A percentile compares a stretch with the other conserved stretches of the same genome.
Conservation (phyloP, 768 basidiomycete species). For the Mrakia blollopis region DNA sequence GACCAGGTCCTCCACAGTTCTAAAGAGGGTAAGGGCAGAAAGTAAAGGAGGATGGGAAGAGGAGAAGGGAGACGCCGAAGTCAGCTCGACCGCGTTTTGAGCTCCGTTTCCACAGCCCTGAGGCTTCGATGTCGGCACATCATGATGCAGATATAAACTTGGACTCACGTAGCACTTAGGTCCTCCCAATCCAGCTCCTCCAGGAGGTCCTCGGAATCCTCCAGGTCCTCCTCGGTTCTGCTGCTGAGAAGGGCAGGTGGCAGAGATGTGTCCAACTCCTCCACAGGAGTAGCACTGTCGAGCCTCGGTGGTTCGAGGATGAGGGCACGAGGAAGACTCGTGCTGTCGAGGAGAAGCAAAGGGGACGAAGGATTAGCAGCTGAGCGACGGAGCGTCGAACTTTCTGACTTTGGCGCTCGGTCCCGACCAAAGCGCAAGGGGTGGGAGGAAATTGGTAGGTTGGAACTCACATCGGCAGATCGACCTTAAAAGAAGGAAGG, state of each 20-base stretch:
- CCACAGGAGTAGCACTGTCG: constrained; percentile 23
- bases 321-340: constrained; percentile 24
- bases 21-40: neutral
- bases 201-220: neutral
- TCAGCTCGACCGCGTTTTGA: neutral
- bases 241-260: constrained; percentile 19
- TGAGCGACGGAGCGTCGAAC: neutral
- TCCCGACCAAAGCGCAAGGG: too few relatives aligned
- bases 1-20: constrained; percentile 19
- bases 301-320: constrained; percentile 24
- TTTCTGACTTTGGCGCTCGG: too few relatives aligned
- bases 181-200: constrained; percentile 13
- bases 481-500: neutral
- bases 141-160: neutral
- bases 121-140: neutral
- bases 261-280: constrained; percentile 15
- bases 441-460: too few relatives aligned
- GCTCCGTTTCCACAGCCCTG: neutral
- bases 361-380: neutral
- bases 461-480: neutral
- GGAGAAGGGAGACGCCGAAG: neutral
- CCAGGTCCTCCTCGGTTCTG: constrained; percentile 8
- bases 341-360: neutral
- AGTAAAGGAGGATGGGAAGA: too few relatives aligned
- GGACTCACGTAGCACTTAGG: constrained; percentile 14